Evolutionary conservation across 2,329 filamentous ascomycete species (phyloP), one percentile per base, ranked within the genome.

Genomic region (Aspergillus aculeatinus): DNA sequence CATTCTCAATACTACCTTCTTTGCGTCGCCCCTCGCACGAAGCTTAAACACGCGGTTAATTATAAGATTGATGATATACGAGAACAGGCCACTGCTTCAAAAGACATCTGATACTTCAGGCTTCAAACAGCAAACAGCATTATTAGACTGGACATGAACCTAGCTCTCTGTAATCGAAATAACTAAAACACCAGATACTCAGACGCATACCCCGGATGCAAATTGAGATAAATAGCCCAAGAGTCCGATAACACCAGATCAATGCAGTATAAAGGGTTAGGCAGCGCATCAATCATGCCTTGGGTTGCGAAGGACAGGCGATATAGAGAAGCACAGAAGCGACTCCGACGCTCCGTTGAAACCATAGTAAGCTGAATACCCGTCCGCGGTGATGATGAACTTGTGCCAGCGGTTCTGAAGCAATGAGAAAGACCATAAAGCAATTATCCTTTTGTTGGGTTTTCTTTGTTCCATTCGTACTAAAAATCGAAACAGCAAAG

Each of bases 401-500:
- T 52, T 47, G 51, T 61, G 57, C 62, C 49, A 56, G 57, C 53
- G 49, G 55, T 55, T 59, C 27, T 53, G 55, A 29, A 21, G 33
- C 52, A 25, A 57, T 16, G 35, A 52, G 51, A 33, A 56, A 49
- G 35, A 47, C 23, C 21, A 56, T 52, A 54, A 54, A 21, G 27
- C 42, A 57, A 63, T 60, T 58, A 55, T 67, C 60, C 61, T 60
- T 62, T 65, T 65, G 65, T 64, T 60, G 58, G 64, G 67, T 62
- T 64, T 66, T 65, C 21, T 66, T 54, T 64, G 58, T 67, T 64
- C 67, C 66, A 66, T 66, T 69, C 67, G 68, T 70, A 71, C 67
- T 71, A 68, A 67, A 70, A 57, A 68, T 65, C 62, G 57, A 64
- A 51, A 59, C 47, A 57, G 55, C 29, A 58, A 60, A 62, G 52